A percentile compares a stretch with the other conserved stretches of the same genome.
These are phyloP conservation scores for Cercospora canescens DNA, from an alignment of 2,329 filamentous ascomycete species.

Conservation along the genomic window DNA sequence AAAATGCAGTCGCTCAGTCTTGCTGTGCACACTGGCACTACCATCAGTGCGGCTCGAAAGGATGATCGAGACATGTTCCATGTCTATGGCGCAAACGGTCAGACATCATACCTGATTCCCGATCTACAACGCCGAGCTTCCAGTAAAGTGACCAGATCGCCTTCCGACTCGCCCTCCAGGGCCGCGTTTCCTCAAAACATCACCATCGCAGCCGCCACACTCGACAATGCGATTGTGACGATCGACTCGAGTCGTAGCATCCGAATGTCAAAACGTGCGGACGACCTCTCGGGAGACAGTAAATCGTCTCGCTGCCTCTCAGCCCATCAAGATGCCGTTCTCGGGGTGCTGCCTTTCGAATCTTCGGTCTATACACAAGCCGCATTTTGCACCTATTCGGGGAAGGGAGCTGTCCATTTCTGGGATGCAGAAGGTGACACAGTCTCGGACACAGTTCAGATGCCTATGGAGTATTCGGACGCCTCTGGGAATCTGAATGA, in stretches of 20 bases:
- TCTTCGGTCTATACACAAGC: constrained; percentile 62
- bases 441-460: constrained; percentile 58
- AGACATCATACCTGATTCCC: constrained; percentile 46
- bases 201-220: constrained; percentile 38
- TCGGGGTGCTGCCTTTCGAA: constrained; percentile 70
- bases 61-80: constrained; percentile 60
- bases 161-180: constrained; percentile 23
- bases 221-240: constrained; percentile 36
- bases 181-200: background rate
- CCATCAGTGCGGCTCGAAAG: constrained; percentile 66
- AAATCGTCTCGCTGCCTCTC: constrained; percentile 44
- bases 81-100: constrained; percentile 67
- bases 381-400: constrained; percentile 87
- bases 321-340: constrained; percentile 59
- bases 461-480: constrained; percentile 68
- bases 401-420: constrained; percentile 74
- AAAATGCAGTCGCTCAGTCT: constrained; percentile 70
- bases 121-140: constrained; percentile 37
- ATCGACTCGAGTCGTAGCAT: constrained; percentile 30
- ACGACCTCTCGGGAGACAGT: background rate
- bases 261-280: constrained; percentile 17
- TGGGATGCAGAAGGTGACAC: constrained; percentile 76
- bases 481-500: constrained; percentile 55
- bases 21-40: constrained; percentile 66
- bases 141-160: constrained; percentile 19